phyloP scores from a whole-genome alignment of 2,329 filamentous ascomycete species.

The Amphichorda felina region DNA sequence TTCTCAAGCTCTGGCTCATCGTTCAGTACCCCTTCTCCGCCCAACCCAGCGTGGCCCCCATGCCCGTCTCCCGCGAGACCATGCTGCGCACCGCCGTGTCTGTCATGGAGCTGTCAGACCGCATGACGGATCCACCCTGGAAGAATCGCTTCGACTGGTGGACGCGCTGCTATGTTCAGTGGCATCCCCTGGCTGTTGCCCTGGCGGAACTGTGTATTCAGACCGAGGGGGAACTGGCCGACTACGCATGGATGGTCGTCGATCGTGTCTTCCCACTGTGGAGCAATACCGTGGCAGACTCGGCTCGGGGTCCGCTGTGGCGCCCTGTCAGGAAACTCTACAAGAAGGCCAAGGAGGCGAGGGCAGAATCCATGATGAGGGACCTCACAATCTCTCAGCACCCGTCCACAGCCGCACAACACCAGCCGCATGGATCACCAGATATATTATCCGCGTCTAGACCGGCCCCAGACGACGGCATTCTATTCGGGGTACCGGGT shows the following conservation, averaged over 20 bases:
- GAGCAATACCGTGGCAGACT: conserved; percentile 34
- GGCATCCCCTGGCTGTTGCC: conserved; percentile 41
- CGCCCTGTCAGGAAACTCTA: conserved; percentile 39
- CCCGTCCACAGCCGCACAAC: not conserved
- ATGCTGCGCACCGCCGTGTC: conserved; percentile 34
- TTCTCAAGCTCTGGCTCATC: conserved; percentile 33
- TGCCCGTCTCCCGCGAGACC: conserved; percentile 23
- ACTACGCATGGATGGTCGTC: conserved; percentile 36
- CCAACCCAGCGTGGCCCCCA: conserved; percentile 12
- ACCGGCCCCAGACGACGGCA: too few relatives aligned
- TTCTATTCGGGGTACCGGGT: too few relatives aligned
- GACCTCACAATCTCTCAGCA: conserved; percentile 9
- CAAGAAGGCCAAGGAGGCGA: conserved; percentile 32
- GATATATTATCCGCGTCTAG: too few relatives aligned
- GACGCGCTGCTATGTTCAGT: conserved; percentile 37
- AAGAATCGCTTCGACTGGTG: conserved; percentile 32
- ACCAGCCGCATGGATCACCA: not conserved
- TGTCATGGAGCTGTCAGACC: conserved; percentile 28
- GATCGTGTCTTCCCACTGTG: conserved; percentile 31
- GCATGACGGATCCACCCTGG: conserved; percentile 16
- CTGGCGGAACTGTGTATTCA: conserved; percentile 39
- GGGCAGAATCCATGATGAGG: conserved; percentile 17
- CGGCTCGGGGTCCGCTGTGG: conserved; percentile 37
- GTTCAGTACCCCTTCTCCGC: conserved; percentile 31
- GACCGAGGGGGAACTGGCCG: conserved; percentile 29